Evolutionary conservation across 805 yeast genomes (phyloP), one percentile per base, ranked within the genome.

Genomic region (Barnettozyma californica): DNA sequence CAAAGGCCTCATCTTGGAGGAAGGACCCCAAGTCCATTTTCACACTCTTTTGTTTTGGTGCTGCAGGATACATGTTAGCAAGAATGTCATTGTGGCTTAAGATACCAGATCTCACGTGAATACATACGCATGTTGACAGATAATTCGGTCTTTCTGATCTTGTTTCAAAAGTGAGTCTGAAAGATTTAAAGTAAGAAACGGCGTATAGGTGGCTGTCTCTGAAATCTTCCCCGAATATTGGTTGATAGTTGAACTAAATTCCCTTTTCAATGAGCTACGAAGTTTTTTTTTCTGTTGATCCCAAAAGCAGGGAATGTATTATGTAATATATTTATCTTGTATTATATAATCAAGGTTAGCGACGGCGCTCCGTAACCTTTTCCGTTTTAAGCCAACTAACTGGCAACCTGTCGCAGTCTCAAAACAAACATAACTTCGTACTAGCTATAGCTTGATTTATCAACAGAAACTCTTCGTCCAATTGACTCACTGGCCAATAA

Each of bases 21-120:
- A 90, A 90, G 68, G 91, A 81, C 65, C 81, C 83, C 70, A 90
- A 78, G 76, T 87, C 92, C 94, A 89, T 86, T 72, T 83, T 87
- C 55, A 76, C 75, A 50, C 73, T 76, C 64, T 82, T 83, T 68
- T 81, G 80, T 59, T 75, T 74, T 62, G 84, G 84, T 59, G 80
- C 80, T 82, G 73, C 74, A 43, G 9, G 16, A 16, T 16, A 7
- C 14, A 2, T 26, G 54, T 46, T 54, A 48, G 50, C 34, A 19
- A 5, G 35, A n/a, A 21, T 19, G 9, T 35, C 8, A 5, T 35
- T 13, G 20, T 4, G 21, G 38, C 9, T 6, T 35, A 9, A 9
- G 21, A 14, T 18, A 19, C 41, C 6, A 9, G 16, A 20, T 37
- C 29, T 23, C 4, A 3, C 8, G 10, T 9, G 7, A 9, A 25